Base-by-base conservation (phyloP, 225 moss, liverwort and hornwort species). In the Neckera pumila region DNA sequence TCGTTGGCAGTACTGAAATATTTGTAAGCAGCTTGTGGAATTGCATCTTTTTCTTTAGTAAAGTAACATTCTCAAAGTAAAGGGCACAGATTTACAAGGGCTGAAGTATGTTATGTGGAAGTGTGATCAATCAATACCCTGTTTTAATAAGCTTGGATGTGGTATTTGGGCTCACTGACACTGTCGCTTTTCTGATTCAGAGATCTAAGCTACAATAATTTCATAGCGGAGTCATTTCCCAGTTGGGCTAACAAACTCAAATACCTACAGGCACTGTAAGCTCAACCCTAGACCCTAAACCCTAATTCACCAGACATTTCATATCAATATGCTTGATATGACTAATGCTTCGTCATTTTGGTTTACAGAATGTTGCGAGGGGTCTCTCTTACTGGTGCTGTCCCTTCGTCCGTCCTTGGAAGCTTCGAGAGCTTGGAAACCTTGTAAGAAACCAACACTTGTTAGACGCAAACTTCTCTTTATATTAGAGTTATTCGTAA, bases 131-230 rank as follows among this genome's bases (percentile, higher is more conserved):
- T n/a, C 40, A 43, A 54, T 21, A 77, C 43, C 60, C 60, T 31
- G 65, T 36, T 43, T 69, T 18, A 76, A 49, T 60, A 76, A 7
- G 53, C 27, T 51, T 57, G 53, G 45, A 57, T 80, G 79, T 56
- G 56, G 49, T 20, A 43, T 45, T 82, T 72, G 60, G 47, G 47
- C 40, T 84, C 40, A 38, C 70, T 30, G 45, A 63, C 45, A 69
- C 59, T 17, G 63, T 65, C 33, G 23, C 47, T 30, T 38, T 72
- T 54, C 40, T 82, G 59, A 25, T 83, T 61, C 87, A 92, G 90
- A 78, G 90, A 92, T 85, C n/a, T 92, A 86, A 90, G 92, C 85
- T 90, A 92, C 54, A 92, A 92, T 85, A 53, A 74, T 66, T 93
- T 93, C 77, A 42, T 14, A 66, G 49, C 78, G 53, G 88, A 86